Percentiles rank a stretch among this genome's conserved stretches.
These are phyloP conservation scores for Gossypioides kirkii DNA, from an alignment of 345 rosid species.

Conservation along the genomic window DNA sequence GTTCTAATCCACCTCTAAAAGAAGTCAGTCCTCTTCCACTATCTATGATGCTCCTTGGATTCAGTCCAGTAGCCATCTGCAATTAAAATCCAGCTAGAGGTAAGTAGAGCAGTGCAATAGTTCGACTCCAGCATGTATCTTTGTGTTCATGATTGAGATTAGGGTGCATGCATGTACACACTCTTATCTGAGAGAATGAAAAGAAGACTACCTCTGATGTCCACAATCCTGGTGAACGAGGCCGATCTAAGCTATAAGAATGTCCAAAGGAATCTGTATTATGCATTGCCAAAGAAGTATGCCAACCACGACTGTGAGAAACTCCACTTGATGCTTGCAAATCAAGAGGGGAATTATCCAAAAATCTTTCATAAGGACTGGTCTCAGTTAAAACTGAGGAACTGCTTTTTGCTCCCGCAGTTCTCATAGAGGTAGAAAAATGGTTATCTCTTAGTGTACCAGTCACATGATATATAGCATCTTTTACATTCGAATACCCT, in stretches of 20 bases:
- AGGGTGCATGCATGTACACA: slow-evolving; percentile 1
- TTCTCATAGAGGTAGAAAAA: slow-evolving; percentile 36
- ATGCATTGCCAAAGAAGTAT: slow-evolving; percentile 21
- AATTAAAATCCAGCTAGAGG: slow-evolving; percentile 15
- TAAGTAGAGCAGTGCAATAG: slow-evolving; percentile 14
- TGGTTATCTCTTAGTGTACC: slow-evolving; percentile 72
- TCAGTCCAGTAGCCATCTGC: slow-evolving; percentile 41
- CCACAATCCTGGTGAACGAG: slow-evolving; percentile 54
- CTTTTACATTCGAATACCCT: slow-evolving; percentile 61
- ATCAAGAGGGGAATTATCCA: slow-evolving; percentile 32
- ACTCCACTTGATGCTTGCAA: slow-evolving; percentile 28
- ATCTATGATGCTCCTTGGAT: slow-evolving; percentile 44
- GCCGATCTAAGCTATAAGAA: slow-evolving; percentile 39
- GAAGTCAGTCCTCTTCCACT: slow-evolving; percentile 48
- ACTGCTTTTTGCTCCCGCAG: slow-evolving; percentile 36
- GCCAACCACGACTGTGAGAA: slow-evolving; percentile 32
- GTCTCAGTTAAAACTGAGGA: slow-evolving; percentile 44
- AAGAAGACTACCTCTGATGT: slow-evolving; percentile 49
- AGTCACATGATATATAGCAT: slow-evolving; percentile 72
- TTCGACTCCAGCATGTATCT: slow-evolving; percentile 2
- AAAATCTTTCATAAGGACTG: slow-evolving; percentile 40
- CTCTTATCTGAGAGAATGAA: slow-evolving; percentile 1
- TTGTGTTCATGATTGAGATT: background rate
- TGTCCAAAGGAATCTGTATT: slow-evolving; percentile 43
- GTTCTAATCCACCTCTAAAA: slow-evolving; percentile 51